phyloP scores from a whole-genome alignment of 805 yeast genomes.

The Cyberlindnera subsufficiens region DNA sequence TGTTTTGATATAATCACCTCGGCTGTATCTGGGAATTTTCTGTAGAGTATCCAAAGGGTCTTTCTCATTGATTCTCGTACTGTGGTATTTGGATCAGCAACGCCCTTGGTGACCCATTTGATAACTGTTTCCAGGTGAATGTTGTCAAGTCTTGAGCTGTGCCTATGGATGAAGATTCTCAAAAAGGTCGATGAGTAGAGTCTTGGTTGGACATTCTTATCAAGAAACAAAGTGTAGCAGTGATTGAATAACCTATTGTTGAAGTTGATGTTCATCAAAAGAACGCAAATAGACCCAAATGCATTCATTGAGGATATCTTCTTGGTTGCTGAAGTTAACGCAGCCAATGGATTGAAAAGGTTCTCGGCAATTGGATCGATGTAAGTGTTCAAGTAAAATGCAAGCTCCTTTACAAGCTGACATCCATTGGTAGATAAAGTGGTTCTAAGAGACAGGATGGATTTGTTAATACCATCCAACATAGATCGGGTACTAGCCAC shows the following conservation, averaged over 20 bases:
- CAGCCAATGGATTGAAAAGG: constrained; percentile 26
- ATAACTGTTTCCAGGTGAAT: constrained; percentile 37
- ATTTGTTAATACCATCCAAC: constrained; percentile 58
- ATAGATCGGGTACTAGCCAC: constrained; percentile 30
- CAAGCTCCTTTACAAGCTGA: constrained; percentile 65
- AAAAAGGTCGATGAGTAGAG: constrained; percentile 67
- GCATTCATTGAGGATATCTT: constrained; percentile 30
- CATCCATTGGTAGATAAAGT: constrained; percentile 74
- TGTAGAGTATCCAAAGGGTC: constrained; percentile 66
- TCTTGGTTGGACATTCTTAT: constrained; percentile 69
- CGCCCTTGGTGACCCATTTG: constrained; percentile 49
- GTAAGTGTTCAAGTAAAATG: constrained; percentile 20
- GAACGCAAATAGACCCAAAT: constrained; percentile 36
- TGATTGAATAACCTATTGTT: constrained; percentile 45
- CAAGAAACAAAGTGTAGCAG: constrained; percentile 47
- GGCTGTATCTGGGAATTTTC: constrained; percentile 47
- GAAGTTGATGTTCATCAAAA: constrained; percentile 51
- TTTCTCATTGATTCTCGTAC: constrained; percentile 73
- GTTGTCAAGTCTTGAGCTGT: constrained; percentile 30
- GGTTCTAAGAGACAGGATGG: constrained; percentile 72
- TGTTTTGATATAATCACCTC: constrained; percentile 24
- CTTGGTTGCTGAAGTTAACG: constrained; percentile 32
- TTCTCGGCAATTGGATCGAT: constrained; percentile 29
- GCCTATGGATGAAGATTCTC: constrained; percentile 52
- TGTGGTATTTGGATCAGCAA: constrained; percentile 73